A percentile compares a stretch with the other conserved stretches of the same genome.
phyloP scores from a whole-genome alignment of 2,329 filamentous ascomycete species.

The Cladophialophora carrionii region DNA sequence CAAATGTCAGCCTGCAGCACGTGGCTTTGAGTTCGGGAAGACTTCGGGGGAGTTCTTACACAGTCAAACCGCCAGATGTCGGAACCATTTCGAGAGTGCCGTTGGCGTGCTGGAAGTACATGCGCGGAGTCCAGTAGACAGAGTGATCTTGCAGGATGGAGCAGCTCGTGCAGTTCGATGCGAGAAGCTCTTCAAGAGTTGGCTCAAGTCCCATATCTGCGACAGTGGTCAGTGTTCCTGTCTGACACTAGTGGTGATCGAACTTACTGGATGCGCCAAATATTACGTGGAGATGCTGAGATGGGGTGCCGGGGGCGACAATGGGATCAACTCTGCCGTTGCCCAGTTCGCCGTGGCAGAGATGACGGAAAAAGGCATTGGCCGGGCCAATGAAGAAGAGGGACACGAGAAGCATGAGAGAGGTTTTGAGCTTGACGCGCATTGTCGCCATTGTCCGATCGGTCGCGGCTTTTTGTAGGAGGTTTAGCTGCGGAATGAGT shows the following conservation, averaged over 20 bases:
- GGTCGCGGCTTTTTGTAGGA: neutral
- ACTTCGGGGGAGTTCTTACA: conserved; percentile 60
- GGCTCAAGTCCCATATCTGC: conserved; percentile 68
- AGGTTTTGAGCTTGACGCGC: conserved; percentile 20
- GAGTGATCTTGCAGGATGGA: conserved; percentile 79
- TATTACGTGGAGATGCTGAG: conserved; percentile 72
- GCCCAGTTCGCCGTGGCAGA: conserved; percentile 72
- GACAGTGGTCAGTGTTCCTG: conserved; percentile 7
- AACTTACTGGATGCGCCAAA: conserved; percentile 75
- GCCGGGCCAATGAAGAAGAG: conserved; percentile 16
- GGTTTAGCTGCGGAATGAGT: neutral
- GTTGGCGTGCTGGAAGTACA: conserved; percentile 76
- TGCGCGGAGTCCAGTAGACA: conserved; percentile 79
- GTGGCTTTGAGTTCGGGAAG: conserved; percentile 14
- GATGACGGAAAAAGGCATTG: conserved; percentile 85
- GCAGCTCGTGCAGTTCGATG: conserved; percentile 76
- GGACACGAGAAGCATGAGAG: conserved; percentile 12
- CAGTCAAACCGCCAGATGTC: conserved; percentile 81
- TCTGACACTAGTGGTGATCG: conserved; percentile 43
- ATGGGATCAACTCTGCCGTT: conserved; percentile 78
- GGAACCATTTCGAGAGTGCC: conserved; percentile 69
- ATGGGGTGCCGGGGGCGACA: conserved; percentile 62
- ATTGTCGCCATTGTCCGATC: conserved; percentile 14
- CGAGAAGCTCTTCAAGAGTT: conserved; percentile 59
- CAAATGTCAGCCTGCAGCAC: conserved; percentile 12